These are phyloP conservation scores for Terana coerulea DNA, from an alignment of 768 basidiomycete genomes.

Conservation along the genomic window DNA sequence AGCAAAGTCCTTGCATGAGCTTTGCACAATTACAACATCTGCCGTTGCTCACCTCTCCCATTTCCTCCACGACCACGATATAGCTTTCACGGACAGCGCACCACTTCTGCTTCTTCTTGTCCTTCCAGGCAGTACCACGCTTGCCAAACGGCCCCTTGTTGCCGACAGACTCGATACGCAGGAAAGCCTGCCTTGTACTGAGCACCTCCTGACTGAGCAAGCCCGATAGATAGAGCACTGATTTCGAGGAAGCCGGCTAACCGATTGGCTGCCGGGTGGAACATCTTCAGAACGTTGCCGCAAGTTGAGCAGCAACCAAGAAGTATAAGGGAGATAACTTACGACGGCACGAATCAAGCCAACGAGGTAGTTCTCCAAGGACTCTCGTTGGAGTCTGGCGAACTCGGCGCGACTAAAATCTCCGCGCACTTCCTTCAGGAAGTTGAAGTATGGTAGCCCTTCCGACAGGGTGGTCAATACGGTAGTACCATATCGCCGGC, in stretches of 20 bases:
- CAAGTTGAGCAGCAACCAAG: neutral
- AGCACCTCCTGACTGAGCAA: slow-evolving; percentile 76
- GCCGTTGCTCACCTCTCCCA: slow-evolving; percentile 62
- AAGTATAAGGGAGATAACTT: slow-evolving; percentile 13
- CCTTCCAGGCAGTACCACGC: slow-evolving; percentile 57
- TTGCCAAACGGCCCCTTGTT: slow-evolving; percentile 41
- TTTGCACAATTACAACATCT: neutral
- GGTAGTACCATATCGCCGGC: neutral
- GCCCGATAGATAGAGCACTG: slow-evolving; percentile 77
- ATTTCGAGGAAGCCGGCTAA: slow-evolving; percentile 90
- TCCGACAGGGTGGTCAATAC: neutral
- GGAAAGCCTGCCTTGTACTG: slow-evolving; percentile 91
- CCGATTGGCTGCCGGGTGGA: slow-evolving; percentile 89
- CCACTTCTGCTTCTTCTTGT: slow-evolving; percentile 75
- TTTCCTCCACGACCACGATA: slow-evolving; percentile 81
- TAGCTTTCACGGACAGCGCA: slow-evolving; percentile 92
- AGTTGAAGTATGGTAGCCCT: slow-evolving; percentile 91
- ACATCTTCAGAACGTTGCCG: slow-evolving; percentile 62
- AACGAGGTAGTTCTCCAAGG: slow-evolving; percentile 84
- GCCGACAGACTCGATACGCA: slow-evolving; percentile 54
- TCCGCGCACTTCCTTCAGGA: slow-evolving; percentile 55
- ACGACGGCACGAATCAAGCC: slow-evolving; percentile 87
- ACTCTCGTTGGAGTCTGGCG: slow-evolving; percentile 76
- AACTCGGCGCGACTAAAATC: slow-evolving; percentile 68
- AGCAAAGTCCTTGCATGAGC: neutral